Conservation (phyloP, 2,329 filamentous ascomycete genomes). For the Talaromyces funiculosus region DNA sequence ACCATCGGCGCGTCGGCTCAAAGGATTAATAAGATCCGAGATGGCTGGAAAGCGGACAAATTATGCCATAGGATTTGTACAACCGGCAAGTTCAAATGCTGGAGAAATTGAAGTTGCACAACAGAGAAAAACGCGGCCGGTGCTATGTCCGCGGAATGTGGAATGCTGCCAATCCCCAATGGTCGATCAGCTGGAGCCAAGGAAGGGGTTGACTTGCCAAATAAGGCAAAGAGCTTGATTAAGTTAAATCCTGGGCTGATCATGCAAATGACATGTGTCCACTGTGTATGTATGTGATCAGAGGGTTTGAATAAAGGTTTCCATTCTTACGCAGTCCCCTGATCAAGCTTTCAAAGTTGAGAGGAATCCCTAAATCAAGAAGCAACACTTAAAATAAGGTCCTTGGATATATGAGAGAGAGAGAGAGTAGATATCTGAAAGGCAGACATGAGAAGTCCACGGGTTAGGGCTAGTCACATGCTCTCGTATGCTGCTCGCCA, state of each 20-base stretch:
- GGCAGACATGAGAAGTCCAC: no score
- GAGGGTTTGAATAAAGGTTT: background rate
- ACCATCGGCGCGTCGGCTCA: background rate
- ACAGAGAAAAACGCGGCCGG: background rate
- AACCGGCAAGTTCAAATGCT: background rate
- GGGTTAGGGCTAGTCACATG: background rate
- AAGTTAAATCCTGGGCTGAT: background rate
- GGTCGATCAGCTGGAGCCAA: background rate
- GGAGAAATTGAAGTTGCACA: background rate
- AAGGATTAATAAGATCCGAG: background rate
- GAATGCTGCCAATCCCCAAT: background rate
- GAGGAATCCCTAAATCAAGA: background rate
- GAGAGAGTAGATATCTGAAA: no score
- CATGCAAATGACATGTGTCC: background rate
- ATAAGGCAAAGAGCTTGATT: background rate
- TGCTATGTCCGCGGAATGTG: background rate
- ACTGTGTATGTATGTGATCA: background rate
- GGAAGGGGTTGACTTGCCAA: background rate
- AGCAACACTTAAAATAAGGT: background rate
- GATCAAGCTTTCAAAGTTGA: background rate
- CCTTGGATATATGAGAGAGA: background rate
- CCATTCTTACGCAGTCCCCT: background rate
- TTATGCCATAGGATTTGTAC: background rate
- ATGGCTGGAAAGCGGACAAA: background rate
- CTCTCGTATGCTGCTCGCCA: background rate